Percentiles rank a stretch among this genome's conserved stretches.
These are phyloP conservation scores for Populus nigra DNA, from an alignment of 345 rosid species.

Conservation along the genomic window DNA sequence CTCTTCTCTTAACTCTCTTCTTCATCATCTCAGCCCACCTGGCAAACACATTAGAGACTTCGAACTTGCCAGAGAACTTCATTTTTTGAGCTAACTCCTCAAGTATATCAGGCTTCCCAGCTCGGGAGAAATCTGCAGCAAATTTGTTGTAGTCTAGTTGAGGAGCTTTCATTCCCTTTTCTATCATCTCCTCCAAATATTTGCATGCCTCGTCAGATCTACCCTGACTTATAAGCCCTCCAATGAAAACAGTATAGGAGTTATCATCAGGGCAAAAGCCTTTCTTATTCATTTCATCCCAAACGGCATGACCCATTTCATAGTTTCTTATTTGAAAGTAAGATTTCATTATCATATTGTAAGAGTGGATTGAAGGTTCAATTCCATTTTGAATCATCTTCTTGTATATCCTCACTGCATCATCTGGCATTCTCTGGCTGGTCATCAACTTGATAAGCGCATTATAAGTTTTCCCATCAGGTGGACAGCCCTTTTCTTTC, in stretches of 20 bases:
- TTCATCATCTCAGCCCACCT: slow-evolving; percentile 64
- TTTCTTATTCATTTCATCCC: slow-evolving; percentile 78
- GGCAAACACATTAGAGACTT: slow-evolving; percentile 57
- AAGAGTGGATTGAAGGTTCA: slow-evolving; percentile 71
- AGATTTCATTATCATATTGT: slow-evolving; percentile 82
- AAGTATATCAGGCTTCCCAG: slow-evolving; percentile 61
- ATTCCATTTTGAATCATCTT: slow-evolving; percentile 61
- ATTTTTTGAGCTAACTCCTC: slow-evolving; percentile 75
- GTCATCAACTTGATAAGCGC: slow-evolving; percentile 77
- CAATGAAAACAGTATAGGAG: slow-evolving; percentile 71
- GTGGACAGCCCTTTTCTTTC: slow-evolving; percentile 69
- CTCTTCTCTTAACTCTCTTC: slow-evolving; percentile 44
- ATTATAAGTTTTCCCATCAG: slow-evolving; percentile 81
- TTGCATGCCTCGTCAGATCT: slow-evolving; percentile 74
- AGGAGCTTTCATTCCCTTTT: slow-evolving; percentile 87
- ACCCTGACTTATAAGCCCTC: slow-evolving; percentile 73
- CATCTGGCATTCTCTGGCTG: slow-evolving; percentile 56
- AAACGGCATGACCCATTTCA: slow-evolving; percentile 57
- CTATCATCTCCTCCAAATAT: slow-evolving; percentile 78
- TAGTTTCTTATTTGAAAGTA: slow-evolving; percentile 61
- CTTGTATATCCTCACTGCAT: slow-evolving; percentile 61
- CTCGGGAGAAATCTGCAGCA: slow-evolving; percentile 70
- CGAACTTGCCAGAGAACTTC: slow-evolving; percentile 70
- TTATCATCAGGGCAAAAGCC: slow-evolving; percentile 82
- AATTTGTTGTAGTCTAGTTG: slow-evolving; percentile 79